phyloP scores from a whole-genome alignment of 306 rosid species.

The Amphicarpaea edgeworthii region DNA sequence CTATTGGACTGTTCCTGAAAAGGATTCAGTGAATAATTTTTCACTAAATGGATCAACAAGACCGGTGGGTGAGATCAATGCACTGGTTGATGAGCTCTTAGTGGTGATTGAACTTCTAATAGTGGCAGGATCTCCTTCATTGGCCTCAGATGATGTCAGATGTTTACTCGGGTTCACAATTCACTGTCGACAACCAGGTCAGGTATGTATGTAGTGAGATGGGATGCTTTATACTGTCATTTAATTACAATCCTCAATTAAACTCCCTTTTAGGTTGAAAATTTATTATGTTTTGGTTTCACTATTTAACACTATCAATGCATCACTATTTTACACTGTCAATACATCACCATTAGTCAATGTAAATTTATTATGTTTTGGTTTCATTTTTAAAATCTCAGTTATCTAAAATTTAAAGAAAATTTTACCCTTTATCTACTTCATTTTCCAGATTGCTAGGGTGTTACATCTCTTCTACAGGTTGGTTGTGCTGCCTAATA shows the following conservation, averaged over 20 bases:
- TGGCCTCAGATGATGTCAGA: constrained; percentile 80
- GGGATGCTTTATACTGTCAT: constrained; percentile 33
- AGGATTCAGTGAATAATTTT: constrained; percentile 84
- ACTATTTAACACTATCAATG: too few relatives aligned
- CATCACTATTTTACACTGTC: too few relatives aligned
- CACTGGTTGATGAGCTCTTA: constrained; percentile 95
- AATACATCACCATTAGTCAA: too few relatives aligned
- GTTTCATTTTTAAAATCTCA: constrained; percentile 25
- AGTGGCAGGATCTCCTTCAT: constrained; percentile 79
- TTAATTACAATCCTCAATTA: too few relatives aligned
- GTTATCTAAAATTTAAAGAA: constrained; percentile 32
- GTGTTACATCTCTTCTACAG: constrained; percentile 88
- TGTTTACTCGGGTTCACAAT: constrained; percentile 90
- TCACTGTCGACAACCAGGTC: constrained; percentile 94
- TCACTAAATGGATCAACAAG: constrained; percentile 70
- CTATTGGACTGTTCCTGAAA: constrained; percentile 89
- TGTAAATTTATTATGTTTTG: constrained; percentile 13
- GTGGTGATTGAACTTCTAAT: constrained; percentile 91
- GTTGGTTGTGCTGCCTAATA: constrained; percentile 93
- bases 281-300: too few relatives aligned
- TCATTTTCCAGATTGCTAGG: constrained; percentile 83
- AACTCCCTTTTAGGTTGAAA: too few relatives aligned
- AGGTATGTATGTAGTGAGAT: constrained; percentile 59
- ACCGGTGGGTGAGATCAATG: constrained; percentile 94
- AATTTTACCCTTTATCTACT: constrained; percentile 41